Percentiles rank a stretch among this genome's conserved stretches.
phyloP scores from a whole-genome alignment of 2,329 filamentous ascomycete genomes.

The Beauveria caledonica region DNA sequence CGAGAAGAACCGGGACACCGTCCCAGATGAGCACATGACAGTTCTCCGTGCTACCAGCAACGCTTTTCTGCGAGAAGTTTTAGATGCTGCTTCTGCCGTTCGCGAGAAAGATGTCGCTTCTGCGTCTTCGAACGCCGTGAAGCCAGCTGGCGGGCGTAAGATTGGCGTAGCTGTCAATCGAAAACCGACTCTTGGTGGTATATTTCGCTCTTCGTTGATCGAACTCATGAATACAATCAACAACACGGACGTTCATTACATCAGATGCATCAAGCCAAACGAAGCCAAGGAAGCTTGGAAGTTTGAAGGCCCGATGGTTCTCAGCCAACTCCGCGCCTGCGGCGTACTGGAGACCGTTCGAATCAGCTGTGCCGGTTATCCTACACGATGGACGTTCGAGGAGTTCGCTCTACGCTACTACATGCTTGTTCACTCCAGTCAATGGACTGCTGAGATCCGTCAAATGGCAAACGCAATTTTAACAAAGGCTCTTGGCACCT shows the following conservation, averaged over 20 bases:
- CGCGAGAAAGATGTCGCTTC: constrained; percentile 78
- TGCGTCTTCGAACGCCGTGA: constrained; percentile 62
- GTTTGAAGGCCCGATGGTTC: constrained; percentile 97
- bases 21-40: constrained; percentile 96
- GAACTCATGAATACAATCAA: constrained; percentile 98
- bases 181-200: constrained; percentile 94
- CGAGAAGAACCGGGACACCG: constrained; percentile 98
- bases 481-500: constrained; percentile 75
- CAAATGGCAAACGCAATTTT: constrained; percentile 92
- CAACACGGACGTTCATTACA: constrained; percentile 97
- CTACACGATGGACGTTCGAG: constrained; percentile 97
- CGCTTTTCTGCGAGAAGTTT: constrained; percentile 71
- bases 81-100: constrained; percentile 77
- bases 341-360: constrained; percentile 97
- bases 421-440: constrained; percentile 83
- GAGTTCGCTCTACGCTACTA: constrained; percentile 97
- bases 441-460: constrained; percentile 90
- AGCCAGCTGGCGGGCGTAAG: constrained; percentile 71
- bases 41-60: constrained; percentile 80
- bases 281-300: constrained; percentile 96
- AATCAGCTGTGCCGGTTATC: constrained; percentile 95
- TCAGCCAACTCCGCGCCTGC: constrained; percentile 93
- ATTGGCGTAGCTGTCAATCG: constrained; percentile 88
- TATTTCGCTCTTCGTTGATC: constrained; percentile 97
- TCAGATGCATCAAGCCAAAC: constrained; percentile 98